A percentile compares a stretch with the other conserved stretches of the same genome.
Conservation (phyloP, 139 green algal species). For the Chlamydomonas urium region DNA sequence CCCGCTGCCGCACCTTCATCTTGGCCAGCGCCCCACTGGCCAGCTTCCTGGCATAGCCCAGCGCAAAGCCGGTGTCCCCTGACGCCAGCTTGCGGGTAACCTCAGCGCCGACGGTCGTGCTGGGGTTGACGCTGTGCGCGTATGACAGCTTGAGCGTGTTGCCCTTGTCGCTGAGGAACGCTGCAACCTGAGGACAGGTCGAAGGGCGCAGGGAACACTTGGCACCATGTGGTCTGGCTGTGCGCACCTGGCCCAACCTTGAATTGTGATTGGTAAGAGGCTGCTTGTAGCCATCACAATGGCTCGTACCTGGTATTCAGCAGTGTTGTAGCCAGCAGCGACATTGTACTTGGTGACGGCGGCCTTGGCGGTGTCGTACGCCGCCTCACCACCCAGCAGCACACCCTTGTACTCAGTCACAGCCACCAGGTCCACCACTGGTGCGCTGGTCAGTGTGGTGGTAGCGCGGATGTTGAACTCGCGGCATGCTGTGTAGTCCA, state of each 20-base stretch:
- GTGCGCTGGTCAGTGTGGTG: neutral
- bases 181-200: constrained; percentile 15
- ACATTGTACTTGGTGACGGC: constrained; percentile 50
- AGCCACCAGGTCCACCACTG: neutral
- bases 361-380: constrained; percentile 26
- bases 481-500: constrained; percentile 23
- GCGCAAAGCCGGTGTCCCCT: constrained; percentile 23
- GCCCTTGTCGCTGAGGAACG: constrained; percentile 19
- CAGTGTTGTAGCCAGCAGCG: constrained; percentile 33
- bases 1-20: constrained; percentile 31
- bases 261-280: neutral
- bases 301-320: constrained; percentile 39
- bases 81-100: constrained; percentile 29
- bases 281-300: neutral
- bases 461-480: constrained; percentile 6
- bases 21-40: constrained; percentile 32
- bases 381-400: constrained; percentile 26
- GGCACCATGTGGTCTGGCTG: neutral
- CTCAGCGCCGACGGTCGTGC: constrained; percentile 28
- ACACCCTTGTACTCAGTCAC: constrained; percentile 31
- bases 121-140: constrained; percentile 21
- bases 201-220: neutral
- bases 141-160: constrained; percentile 29
- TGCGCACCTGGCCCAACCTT: neutral
- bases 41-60: constrained; percentile 35